Conservation (phyloP, 1,139 yeast genomes). For the Blastobotrys illinoisensis region DNA sequence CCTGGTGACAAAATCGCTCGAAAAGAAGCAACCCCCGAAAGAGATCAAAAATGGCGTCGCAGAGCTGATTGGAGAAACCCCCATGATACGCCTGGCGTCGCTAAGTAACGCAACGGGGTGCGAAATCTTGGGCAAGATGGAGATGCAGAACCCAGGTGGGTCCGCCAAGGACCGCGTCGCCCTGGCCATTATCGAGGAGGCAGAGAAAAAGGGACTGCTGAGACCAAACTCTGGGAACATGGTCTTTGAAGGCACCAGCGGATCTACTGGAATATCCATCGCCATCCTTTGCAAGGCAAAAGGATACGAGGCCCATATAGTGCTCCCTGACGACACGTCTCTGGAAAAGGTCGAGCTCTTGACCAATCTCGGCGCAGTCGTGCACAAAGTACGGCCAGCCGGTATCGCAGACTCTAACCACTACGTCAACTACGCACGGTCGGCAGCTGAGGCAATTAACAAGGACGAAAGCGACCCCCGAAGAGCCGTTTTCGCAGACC, state of each 20-base stretch:
- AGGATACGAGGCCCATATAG: constrained; percentile 87
- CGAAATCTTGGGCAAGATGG: constrained; percentile 80
- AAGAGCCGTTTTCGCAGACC: constrained; percentile 83
- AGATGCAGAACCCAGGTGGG: constrained; percentile 87
- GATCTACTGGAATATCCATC: constrained; percentile 91
- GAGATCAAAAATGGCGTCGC: constrained; percentile 39
- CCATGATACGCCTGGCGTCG: constrained; percentile 70
- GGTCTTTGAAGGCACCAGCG: constrained; percentile 90
- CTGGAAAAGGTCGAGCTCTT: constrained; percentile 71
- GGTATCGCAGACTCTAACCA: constrained; percentile 91
- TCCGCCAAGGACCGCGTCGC: constrained; percentile 96
- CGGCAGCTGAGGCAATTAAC: constrained; percentile 53
- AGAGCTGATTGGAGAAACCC: constrained; percentile 83
- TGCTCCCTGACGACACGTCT: constrained; percentile 93
- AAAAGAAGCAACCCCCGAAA: neutral
- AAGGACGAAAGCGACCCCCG: constrained; percentile 30
- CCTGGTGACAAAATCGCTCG: neutral
- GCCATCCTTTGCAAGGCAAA: constrained; percentile 82
- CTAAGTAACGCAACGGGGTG: constrained; percentile 74
- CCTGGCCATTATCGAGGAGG: constrained; percentile 66
- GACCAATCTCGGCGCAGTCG: constrained; percentile 69
- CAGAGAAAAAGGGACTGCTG: constrained; percentile 56
- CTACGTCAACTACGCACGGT: constrained; percentile 82
- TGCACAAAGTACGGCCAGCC: constrained; percentile 92
- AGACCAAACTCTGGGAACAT: constrained; percentile 57